These are phyloP conservation scores for Macrolepiota dolichaula DNA, from an alignment of 768 basidiomycete genomes.

Conservation along the genomic window DNA sequence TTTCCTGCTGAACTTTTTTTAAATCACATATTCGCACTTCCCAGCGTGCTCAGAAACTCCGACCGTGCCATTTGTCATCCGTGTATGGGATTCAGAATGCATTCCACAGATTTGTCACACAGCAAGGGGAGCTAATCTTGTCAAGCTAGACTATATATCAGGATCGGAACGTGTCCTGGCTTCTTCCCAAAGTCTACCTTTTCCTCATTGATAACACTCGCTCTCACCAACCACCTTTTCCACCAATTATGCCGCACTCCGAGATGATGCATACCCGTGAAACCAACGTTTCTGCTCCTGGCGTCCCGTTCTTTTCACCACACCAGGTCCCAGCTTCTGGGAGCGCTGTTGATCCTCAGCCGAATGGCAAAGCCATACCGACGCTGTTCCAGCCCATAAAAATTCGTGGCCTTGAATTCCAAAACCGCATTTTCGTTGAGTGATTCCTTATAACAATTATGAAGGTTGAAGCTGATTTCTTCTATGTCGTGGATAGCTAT, in stretches of 20 bases:
- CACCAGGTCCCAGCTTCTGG: conserved; percentile 41
- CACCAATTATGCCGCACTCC: background rate
- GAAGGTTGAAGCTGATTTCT: background rate
- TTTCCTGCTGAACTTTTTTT: background rate
- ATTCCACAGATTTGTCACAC: background rate
- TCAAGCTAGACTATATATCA: background rate
- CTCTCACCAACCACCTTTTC: background rate
- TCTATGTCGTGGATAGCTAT: conserved; percentile 29
- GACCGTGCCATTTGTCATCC: background rate
- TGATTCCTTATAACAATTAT: background rate
- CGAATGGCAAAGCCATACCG: conserved; percentile 31
- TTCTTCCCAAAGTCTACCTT: background rate
- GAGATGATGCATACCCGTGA: conserved; percentile 4
- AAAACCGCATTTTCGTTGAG: conserved; percentile 53
- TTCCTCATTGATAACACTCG: background rate
- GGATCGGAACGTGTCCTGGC: background rate
- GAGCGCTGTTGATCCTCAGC: conserved; percentile 38
- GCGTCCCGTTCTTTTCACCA: conserved; percentile 44
- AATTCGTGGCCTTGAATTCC: conserved; percentile 49
- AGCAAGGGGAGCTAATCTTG: background rate
- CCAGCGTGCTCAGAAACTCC: background rate
- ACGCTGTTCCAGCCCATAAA: conserved; percentile 52
- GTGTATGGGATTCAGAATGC: background rate
- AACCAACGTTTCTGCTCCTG: conserved; percentile 36
- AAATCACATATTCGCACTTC: background rate